Conservation (phyloP, 2,329 filamentous ascomycete species). For the Botryosphaeria agaves region DNA sequence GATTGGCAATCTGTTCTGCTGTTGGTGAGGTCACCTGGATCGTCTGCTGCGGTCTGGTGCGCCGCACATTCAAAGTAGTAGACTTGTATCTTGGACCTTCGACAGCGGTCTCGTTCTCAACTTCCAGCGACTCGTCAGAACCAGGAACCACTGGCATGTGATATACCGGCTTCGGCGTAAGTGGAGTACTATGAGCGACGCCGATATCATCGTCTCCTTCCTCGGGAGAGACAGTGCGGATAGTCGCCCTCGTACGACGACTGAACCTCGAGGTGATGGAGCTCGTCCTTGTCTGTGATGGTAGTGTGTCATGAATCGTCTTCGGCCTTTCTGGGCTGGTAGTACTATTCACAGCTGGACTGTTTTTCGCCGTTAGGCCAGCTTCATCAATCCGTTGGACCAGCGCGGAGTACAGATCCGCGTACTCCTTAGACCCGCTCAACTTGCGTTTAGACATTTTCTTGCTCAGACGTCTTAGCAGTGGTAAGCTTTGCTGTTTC, state of each 20-base stretch:
- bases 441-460: background rate
- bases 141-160: no score
- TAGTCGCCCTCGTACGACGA: slow-evolving; percentile 10
- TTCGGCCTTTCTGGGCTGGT: background rate
- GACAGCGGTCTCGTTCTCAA: no score
- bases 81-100: no score
- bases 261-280: slow-evolving; percentile 1
- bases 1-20: slow-evolving; percentile 19
- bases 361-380: background rate
- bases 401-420: slow-evolving; percentile 39
- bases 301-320: slow-evolving; percentile 1
- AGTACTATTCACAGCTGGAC: no score
- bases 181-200: no score
- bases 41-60: no score
- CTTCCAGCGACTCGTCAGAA: no score
- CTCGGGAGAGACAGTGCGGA: slow-evolving; percentile 18
- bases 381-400: slow-evolving; percentile 34
- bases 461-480: background rate
- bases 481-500: slow-evolving; percentile 4
- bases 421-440: slow-evolving; percentile 1
- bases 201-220: no score
- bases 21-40: no score
- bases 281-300: slow-evolving; percentile 3
- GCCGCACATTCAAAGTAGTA: no score
- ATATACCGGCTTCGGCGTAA: no score